Evolutionary conservation across 495 filamentous ascomycete species (phyloP).

Genomic region (Corynascus novoguineensis): DNA sequence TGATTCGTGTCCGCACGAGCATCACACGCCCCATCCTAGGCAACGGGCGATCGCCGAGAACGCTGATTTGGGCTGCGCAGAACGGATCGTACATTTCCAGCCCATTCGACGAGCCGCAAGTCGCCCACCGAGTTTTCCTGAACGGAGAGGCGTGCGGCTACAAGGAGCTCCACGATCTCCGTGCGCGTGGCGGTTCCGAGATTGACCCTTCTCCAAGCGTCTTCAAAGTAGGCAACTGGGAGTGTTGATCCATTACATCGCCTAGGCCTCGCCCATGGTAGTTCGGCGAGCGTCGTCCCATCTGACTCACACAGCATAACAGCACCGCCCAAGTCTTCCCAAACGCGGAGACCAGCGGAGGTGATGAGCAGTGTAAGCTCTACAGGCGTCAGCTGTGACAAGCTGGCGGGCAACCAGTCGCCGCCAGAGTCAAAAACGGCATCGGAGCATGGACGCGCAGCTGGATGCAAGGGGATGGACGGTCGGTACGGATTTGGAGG

Average conservation of each 20-base stretch:
- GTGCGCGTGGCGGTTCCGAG: not conserved
- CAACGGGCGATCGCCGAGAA: not conserved
- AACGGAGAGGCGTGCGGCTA: not conserved
- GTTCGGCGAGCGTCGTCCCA: not conserved
- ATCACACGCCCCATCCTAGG: not conserved
- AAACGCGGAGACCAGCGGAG: not conserved
- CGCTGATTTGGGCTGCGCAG: not conserved
- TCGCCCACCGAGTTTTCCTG: not conserved
- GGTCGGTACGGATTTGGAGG: not conserved
- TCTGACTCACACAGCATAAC: not conserved
- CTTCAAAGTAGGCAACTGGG: not conserved
- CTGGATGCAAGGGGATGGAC: not conserved
- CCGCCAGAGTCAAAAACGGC: not conserved
- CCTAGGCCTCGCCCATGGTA: not conserved
- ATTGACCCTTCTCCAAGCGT: not conserved
- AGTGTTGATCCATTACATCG: not conserved
- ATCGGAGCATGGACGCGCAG: not conserved
- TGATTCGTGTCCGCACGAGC: not conserved
- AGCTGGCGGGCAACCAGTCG: not conserved
- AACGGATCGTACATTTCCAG: not conserved
- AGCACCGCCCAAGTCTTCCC: not conserved
- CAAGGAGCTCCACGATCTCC: not conserved
- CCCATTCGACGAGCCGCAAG: not conserved
- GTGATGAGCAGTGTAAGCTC: not conserved
- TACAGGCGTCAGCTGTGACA: not conserved